Evolutionary conservation across 1,284 basidiomycete genomes (phyloP).

Genomic region (Irpex sp.): DNA sequence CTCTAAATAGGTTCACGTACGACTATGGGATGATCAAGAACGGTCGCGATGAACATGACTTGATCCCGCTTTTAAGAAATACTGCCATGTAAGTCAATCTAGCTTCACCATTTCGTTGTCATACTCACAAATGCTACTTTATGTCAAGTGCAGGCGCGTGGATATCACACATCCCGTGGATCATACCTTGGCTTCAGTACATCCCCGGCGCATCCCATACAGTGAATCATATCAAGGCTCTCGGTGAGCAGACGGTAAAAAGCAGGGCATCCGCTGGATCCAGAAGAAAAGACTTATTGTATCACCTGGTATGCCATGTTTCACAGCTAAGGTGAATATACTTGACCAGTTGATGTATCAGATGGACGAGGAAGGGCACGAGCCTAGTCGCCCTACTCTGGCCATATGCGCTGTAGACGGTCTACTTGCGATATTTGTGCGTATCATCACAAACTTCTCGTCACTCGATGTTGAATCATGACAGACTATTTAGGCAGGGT

Average conservation of each 20-base stretch:
- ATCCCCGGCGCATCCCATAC: slow-evolving; percentile 8
- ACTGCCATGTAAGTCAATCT: slow-evolving; percentile 7
- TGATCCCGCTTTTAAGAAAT: slow-evolving; percentile 5
- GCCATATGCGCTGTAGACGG: slow-evolving; percentile 11
- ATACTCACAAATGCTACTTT: not conserved
- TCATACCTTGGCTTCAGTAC: slow-evolving; percentile 2
- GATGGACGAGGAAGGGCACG: slow-evolving; percentile 13
- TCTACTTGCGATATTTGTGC: slow-evolving; percentile 13
- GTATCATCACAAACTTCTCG: not conserved
- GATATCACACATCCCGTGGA: slow-evolving; percentile 16
- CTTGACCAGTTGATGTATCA: not conserved
- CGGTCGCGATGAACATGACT: slow-evolving; percentile 9
- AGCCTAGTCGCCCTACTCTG: slow-evolving; percentile 3
- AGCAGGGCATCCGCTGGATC: slow-evolving; percentile 3
- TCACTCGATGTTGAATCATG: not conserved
- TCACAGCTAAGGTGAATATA: not conserved
- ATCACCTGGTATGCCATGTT: slow-evolving; percentile 4
- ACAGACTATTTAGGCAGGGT: slow-evolving; percentile 9
- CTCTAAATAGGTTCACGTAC: slow-evolving; percentile 10
- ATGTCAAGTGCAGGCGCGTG: slow-evolving; percentile 5
- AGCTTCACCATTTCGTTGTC: not conserved
- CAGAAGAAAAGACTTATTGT: slow-evolving; percentile 7
- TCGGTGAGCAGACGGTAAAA: slow-evolving; percentile 9
- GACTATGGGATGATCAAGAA: slow-evolving; percentile 13
- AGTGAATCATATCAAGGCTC: slow-evolving; percentile 8